These are phyloP conservation scores for Datura wrightii DNA, from an alignment of 257 asterid species.

Conservation along the genomic window DNA sequence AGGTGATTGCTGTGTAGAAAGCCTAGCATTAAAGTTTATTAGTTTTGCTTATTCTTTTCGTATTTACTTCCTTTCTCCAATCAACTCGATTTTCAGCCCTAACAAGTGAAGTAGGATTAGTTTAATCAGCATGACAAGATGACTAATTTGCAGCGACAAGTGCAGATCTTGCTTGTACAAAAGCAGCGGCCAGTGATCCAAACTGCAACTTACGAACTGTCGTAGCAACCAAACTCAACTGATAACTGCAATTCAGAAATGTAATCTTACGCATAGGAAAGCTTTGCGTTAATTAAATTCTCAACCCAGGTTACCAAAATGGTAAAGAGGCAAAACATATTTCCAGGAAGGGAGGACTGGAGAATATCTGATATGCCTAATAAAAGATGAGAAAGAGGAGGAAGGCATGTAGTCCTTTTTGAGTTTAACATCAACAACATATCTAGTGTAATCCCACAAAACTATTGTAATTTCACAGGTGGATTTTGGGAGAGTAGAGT, in stretches of 20 bases:
- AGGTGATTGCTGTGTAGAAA: background rate
- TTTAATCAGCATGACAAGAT: background rate
- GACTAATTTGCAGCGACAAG: constrained; percentile 74
- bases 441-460: too few species aligned
- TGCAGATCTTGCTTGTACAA: constrained; percentile 69
- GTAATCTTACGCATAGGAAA: background rate
- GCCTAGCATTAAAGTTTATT: constrained; percentile 12
- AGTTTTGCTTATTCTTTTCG: background rate
- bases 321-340: background rate
- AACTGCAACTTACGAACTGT: constrained; percentile 85
- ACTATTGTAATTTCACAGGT: too few species aligned
- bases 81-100: background rate
- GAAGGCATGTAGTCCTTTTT: too few species aligned
- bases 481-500: too few species aligned
- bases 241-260: constrained; percentile 53
- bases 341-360: too few species aligned
- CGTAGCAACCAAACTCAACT: constrained; percentile 83
- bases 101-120: constrained; percentile 45
- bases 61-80: background rate
- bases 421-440: too few species aligned
- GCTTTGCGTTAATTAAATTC: background rate
- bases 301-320: background rate
- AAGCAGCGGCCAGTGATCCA: constrained; percentile 78
- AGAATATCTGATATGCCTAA: too few species aligned
- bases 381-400: too few species aligned